These are phyloP conservation scores for Plantago elongata DNA, from an alignment of 257 asterid species.

Conservation along the genomic window DNA sequence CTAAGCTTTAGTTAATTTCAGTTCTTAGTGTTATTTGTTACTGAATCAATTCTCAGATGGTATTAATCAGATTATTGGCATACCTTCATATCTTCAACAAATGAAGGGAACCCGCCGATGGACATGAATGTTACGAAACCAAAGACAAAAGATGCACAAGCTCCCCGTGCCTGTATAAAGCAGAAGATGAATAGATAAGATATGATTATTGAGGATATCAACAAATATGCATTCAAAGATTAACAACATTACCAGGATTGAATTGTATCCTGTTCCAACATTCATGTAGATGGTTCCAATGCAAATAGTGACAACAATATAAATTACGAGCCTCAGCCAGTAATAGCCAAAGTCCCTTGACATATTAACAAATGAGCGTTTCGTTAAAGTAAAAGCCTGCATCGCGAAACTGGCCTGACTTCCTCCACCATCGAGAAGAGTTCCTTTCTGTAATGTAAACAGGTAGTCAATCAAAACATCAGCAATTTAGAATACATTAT, in stretches of 20 bases:
- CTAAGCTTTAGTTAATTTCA: background rate
- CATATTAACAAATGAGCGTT: slow-evolving; percentile 90
- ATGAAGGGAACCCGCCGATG: slow-evolving; percentile 97
- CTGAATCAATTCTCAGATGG: background rate
- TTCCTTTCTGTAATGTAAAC: slow-evolving; percentile 65
- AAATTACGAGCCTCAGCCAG: slow-evolving; percentile 96
- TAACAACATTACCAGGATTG: slow-evolving; percentile 59
- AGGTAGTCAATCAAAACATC: background rate
- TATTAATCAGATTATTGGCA: background rate
- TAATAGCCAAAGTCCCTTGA: slow-evolving; percentile 98
- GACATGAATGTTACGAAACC: slow-evolving; percentile 98
- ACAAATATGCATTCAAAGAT: background rate
- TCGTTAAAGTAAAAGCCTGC: slow-evolving; percentile 85
- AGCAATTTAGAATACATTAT: background rate
- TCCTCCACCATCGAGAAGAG: slow-evolving; percentile 93
- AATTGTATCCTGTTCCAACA: slow-evolving; percentile 86
- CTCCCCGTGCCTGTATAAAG: slow-evolving; percentile 81
- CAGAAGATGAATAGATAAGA: background rate
- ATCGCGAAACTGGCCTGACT: slow-evolving; percentile 94
- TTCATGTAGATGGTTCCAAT: slow-evolving; percentile 91
- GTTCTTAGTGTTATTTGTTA: background rate
- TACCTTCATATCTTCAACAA: slow-evolving; percentile 99
- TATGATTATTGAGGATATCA: background rate
- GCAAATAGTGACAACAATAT: slow-evolving; percentile 87
- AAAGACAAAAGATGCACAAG: slow-evolving; percentile 92